Conservation (phyloP, 2,329 filamentous ascomycete species). For the Trichoderma atrobrunneum region DNA sequence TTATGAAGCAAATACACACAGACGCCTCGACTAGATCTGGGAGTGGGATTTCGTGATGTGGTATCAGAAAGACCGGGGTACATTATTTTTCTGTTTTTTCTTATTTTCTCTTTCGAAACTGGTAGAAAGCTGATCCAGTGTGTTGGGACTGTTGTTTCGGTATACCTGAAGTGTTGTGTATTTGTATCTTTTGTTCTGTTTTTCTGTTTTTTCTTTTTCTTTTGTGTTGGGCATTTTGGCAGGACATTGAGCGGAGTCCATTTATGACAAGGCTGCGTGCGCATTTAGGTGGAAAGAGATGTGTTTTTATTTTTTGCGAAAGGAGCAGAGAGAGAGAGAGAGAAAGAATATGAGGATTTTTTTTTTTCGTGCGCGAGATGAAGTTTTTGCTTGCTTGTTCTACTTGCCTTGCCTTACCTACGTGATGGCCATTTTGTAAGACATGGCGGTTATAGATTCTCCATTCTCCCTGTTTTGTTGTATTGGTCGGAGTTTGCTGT, state of each 20-base stretch:
- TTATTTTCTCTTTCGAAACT: background rate
- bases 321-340: background rate
- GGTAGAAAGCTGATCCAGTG: conserved; percentile 7
- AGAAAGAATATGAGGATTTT: background rate
- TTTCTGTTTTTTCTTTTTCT: background rate
- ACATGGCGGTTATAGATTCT: background rate
- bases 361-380: background rate
- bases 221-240: conserved; percentile 14
- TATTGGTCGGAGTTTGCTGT: background rate
- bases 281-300: background rate
- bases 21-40: conserved; percentile 14
- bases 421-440: background rate
- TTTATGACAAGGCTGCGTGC: conserved; percentile 8
- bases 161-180: conserved; percentile 18
- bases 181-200: background rate
- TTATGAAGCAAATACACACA: conserved; percentile 16
- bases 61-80: conserved; percentile 7
- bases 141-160: conserved; percentile 17
- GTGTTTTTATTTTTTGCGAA: background rate
- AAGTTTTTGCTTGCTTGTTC: background rate
- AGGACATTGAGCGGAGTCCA: conserved; percentile 16
- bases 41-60: conserved; percentile 19
- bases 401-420: background rate
- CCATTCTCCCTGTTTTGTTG: background rate
- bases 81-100: background rate